Base-by-base conservation (phyloP, 2,329 filamentous ascomycete genomes). In the Botryotinia convoluta region DNA sequence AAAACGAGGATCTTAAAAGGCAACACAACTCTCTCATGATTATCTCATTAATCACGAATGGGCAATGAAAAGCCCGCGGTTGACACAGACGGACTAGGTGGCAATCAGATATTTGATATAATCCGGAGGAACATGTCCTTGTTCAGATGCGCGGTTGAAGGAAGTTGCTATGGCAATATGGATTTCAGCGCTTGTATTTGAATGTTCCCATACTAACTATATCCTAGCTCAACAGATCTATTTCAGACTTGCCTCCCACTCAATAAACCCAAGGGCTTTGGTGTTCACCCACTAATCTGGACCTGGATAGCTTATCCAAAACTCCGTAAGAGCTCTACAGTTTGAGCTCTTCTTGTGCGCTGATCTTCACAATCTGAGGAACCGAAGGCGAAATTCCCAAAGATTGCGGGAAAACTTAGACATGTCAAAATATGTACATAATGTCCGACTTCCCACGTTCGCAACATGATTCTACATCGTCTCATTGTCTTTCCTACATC, bases 341-440 rank as follows among this genome's bases (percentile, higher is more conserved):
- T 64, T 8, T 64, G 60, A 71, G 60, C 60, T 18, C 59, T 64
- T 71, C 26, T 61, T 70, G 39, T 61, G 54, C 42, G 44, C 35
- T 51, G 60, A 57, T 64, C 35, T 54, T 54, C 18, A 62, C 1
- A 20, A 39, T 39, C 14, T 20, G 26, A 29, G 37, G 22, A 26
- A 45, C 44, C 22, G 22, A 35, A 26, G 54, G 54, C 57, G 20
- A 45, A 42, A 6, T 18, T n/a, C 18, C n/a, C 35, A 37, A 63
- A 20, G 9, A 64, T 35, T 71, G 60, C 35, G 45, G 54, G 35
- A 64, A n/a, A 57, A 18, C 35, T 35, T 45, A 35, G 32, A 7
- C 59, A 12, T 35, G 6, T 71, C 37, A n/a, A 9, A 42, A 54
- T 54, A 39, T 32, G 44, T 71, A 71, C 69, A 71, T 71, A 71